Conservation (phyloP, 2,329 filamentous ascomycete genomes). For the Paecilomyces fulvus region DNA sequence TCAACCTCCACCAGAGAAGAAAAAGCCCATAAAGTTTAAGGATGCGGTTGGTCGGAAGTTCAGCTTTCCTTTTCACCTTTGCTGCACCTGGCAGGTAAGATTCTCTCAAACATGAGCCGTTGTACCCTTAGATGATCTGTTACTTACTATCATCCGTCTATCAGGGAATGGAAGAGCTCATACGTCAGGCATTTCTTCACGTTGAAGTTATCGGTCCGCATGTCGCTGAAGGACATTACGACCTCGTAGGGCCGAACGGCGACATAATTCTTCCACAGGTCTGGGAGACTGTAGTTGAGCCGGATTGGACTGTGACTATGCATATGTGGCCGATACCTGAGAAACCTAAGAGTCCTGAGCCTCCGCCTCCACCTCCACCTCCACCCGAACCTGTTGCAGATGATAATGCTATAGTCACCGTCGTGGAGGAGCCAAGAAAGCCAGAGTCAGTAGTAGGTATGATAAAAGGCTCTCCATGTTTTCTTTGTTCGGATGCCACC, state of each 20-base stretch:
- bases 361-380: conserved; percentile 18
- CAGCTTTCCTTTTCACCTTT: conserved; percentile 80
- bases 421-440: conserved; percentile 22
- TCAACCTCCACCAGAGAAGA: conserved; percentile 46
- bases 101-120: neutral
- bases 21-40: conserved; percentile 78
- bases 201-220: conserved; percentile 68
- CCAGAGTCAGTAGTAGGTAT: conserved; percentile 24
- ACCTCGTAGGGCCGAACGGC: conserved; percentile 67
- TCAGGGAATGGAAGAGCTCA: conserved; percentile 78
- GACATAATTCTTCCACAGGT: conserved; percentile 75
- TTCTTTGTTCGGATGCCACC: neutral
- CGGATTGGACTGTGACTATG: conserved; percentile 65
- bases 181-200: conserved; percentile 74
- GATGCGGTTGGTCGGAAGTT: conserved; percentile 88
- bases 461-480: conserved; percentile 6
- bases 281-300: conserved; percentile 74
- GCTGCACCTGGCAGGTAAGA: conserved; percentile 73
- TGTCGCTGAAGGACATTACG: conserved; percentile 70
- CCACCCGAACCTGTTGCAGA: conserved; percentile 13
- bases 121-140: neutral
- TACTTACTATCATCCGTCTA: conserved; percentile 11
- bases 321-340: conserved; percentile 57
- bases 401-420: conserved; percentile 8
- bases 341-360: conserved; percentile 33